Evolutionary conservation across 768 basidiomycete genomes (phyloP).

Genomic region (Imleria badia): DNA sequence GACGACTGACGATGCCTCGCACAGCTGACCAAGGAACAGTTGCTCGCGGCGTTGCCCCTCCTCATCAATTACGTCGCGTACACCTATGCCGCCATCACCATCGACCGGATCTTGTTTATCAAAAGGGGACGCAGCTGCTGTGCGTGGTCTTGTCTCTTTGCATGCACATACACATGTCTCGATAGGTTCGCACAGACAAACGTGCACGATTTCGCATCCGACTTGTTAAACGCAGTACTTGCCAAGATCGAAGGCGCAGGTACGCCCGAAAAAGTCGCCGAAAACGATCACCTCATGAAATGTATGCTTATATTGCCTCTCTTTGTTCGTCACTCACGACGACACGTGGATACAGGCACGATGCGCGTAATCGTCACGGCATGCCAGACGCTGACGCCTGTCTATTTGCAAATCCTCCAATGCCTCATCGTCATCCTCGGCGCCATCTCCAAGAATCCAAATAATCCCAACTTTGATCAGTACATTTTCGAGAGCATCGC

Average conservation of each 20-base stretch:
- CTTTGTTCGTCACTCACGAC: conserved; percentile 1
- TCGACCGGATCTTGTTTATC: conserved; percentile 91
- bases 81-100: conserved; percentile 97
- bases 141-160: conserved; percentile 38
- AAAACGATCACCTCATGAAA: conserved; percentile 98
- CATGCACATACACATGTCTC: background rate
- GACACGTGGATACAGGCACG: conserved; percentile 53
- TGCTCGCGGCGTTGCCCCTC: conserved; percentile 86
- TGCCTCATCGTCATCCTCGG: conserved; percentile 83
- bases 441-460: conserved; percentile 91
- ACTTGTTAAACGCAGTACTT: conserved; percentile 70
- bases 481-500: conserved; percentile 96
- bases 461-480: conserved; percentile 97
- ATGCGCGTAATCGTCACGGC: conserved; percentile 95
- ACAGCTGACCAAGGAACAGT: conserved; percentile 90
- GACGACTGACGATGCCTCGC: background rate
- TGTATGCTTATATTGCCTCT: conserved; percentile 48
- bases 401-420: conserved; percentile 60
- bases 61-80: conserved; percentile 81
- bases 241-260: conserved; percentile 74
- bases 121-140: conserved; percentile 72
- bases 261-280: conserved; percentile 89
- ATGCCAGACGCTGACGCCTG: conserved; percentile 69
- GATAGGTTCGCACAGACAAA: conserved; percentile 84
- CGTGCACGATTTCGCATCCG: conserved; percentile 77